Evolutionary conservation across 1,284 basidiomycete species (phyloP), one percentile per base, ranked within the genome.

Genomic region (Blastosporella zonata): DNA sequence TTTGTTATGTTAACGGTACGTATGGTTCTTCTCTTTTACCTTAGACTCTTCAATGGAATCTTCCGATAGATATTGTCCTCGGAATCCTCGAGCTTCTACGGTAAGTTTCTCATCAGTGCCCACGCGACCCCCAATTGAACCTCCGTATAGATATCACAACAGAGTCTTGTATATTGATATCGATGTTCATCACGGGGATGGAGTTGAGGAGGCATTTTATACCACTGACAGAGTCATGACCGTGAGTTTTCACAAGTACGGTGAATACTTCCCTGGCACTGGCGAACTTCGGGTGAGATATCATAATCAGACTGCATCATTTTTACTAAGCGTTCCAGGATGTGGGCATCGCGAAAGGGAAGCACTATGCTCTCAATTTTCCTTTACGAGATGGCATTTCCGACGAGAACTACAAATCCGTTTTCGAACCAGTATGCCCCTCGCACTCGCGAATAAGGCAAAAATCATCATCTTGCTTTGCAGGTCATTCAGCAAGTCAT

Each of bases 191-290:
- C 97, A 99, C 59, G 97, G 97, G 13, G 97, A 99, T 67, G 97
- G 97, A 36, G 97, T 99, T 6, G 97, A 99, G 66, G 97, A 99
- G 68, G 97, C 97, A 0, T 99, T 99, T 67, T 99, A 98, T 67
- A 97, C 95, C 0, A 99, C 97, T 12, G 96, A 99, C 64, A 78
- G 97, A 38, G 97, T 99, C 43, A 99, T 99, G 97, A 98, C 96
- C 0, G 87, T 87, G 64, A 94, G 90, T 59, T 97, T 99, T 70
- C 97, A 99, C 70, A 99, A 99, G 70, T 99, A 97, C 61, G 97
- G 97, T 40, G 97, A 99, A 67, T 99, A 93, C 69, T 99, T 99
- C 72, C 97, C 97, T 15, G 97, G 97, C 9, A 99, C 97, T 1
- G 97, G 97, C 25, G 96, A 97, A 68, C 73, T 99, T 35, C 78